Conservation (phyloP, 352 stramenopile genomes). For the Globisporangium uncinulatum region DNA sequence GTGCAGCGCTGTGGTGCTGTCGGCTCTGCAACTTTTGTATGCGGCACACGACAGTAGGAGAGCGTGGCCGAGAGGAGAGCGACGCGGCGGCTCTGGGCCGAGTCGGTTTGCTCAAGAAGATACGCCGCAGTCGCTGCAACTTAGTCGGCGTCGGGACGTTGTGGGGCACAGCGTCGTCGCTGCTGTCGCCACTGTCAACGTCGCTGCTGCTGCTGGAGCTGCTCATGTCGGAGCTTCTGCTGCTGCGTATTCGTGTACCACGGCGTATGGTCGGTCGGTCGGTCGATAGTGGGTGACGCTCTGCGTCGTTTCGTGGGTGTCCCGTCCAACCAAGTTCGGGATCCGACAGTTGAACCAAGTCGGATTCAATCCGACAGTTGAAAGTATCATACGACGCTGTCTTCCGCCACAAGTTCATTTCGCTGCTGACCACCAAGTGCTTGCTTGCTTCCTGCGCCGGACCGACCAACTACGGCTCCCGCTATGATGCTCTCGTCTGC, state of each 20-base stretch:
- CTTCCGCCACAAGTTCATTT: too few species aligned
- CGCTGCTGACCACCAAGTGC: too few species aligned
- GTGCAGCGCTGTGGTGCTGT: background rate
- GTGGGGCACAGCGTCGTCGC: constrained; percentile 13
- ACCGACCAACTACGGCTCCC: background rate
- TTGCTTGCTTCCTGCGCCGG: too few species aligned
- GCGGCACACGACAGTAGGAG: background rate
- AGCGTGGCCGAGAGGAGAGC: background rate
- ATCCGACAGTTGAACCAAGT: background rate
- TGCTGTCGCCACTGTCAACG: background rate
- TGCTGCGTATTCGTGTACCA: background rate
- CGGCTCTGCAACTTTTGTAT: background rate
- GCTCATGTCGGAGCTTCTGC: constrained; percentile 17
- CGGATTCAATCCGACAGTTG: background rate
- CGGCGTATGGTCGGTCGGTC: background rate
- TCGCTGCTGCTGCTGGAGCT: constrained; percentile 11
- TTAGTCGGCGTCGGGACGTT: constrained; percentile 26
- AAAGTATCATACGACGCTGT: background rate
- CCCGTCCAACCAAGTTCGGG: background rate
- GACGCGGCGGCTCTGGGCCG: constrained; percentile 1
- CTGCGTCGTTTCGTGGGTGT: background rate
- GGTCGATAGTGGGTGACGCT: too few species aligned
- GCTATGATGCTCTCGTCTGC: constrained; percentile 3
- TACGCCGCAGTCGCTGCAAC: constrained; percentile 50
- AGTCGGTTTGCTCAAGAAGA: constrained; percentile 57